phyloP scores from a whole-genome alignment of 2,329 filamentous ascomycete species.

The Talaromyces atroroseus region DNA sequence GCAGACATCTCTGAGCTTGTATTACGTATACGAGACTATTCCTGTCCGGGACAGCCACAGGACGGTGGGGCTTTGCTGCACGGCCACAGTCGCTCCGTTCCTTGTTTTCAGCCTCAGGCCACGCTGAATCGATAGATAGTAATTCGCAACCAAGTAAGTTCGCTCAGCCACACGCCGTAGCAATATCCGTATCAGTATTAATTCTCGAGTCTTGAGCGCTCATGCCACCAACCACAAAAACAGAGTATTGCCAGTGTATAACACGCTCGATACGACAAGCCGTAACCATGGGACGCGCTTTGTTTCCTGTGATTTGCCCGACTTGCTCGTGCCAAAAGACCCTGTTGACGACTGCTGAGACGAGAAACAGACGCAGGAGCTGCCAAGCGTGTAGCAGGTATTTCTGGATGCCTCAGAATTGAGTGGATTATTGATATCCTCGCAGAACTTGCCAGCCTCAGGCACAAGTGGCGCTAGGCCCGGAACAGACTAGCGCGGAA shows the following conservation, averaged over 20 bases:
- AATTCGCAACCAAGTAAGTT: too few relatives aligned
- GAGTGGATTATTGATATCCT: background rate
- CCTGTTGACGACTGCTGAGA: constrained; percentile 5
- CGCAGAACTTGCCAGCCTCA: constrained; percentile 1
- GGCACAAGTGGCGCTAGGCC: background rate
- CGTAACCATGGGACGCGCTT: background rate
- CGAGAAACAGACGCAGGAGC: background rate
- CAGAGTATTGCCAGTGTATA: background rate
- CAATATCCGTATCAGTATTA: too few relatives aligned
- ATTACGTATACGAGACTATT: background rate
- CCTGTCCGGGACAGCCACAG: background rate
- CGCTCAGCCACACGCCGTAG: background rate
- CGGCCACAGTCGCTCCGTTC: background rate
- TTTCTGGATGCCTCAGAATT: background rate
- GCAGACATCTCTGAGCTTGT: background rate
- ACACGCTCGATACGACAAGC: background rate
- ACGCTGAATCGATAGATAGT: too few relatives aligned
- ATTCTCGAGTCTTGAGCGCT: too few relatives aligned
- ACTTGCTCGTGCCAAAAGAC: background rate
- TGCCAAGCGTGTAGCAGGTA: background rate
- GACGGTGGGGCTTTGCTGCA: background rate
- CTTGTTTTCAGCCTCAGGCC: background rate
- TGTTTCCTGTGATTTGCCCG: background rate
- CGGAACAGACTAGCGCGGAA: background rate
- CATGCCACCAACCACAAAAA: too few relatives aligned